A percentile compares a stretch with the other conserved stretches of the same genome.
Evolutionary conservation across 345 rosid genomes (phyloP).

Genomic region (Hibiscus trionum): DNA sequence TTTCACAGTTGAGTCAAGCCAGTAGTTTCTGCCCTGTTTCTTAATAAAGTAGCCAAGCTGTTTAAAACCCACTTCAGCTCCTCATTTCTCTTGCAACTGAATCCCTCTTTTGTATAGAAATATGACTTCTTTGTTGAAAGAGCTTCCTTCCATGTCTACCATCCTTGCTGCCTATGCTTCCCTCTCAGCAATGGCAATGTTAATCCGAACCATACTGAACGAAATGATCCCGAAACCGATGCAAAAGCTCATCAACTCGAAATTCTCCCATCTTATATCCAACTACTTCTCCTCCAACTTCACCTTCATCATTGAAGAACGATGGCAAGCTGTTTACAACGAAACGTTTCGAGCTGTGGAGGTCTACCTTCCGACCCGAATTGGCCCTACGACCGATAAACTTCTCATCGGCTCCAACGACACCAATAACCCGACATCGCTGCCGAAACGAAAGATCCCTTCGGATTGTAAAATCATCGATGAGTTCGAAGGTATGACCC

Average conservation of each 20-base stretch:
- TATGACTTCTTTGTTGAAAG: conserved; percentile 16
- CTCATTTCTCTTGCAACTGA: not conserved
- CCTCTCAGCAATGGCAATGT: conserved; percentile 21
- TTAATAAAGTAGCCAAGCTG: not conserved
- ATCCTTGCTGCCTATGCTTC: conserved; percentile 25
- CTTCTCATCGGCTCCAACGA: no score
- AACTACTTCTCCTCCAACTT: conserved; percentile 18
- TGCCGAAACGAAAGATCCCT: conserved; percentile 20
- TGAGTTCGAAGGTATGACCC: conserved; percentile 10
- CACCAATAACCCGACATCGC: not conserved
- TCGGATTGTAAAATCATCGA: conserved; percentile 14
- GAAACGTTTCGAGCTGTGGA: conserved; percentile 25
- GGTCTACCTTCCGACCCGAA: conserved; percentile 23
- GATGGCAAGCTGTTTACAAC: conserved; percentile 28
- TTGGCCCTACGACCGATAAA: not conserved
- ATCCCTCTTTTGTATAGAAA: not conserved
- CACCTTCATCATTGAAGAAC: conserved; percentile 28
- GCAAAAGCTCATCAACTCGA: conserved; percentile 17
- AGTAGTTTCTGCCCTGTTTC: not conserved
- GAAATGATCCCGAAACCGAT: conserved; percentile 22
- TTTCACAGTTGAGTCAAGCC: not conserved
- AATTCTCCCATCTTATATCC: not conserved
- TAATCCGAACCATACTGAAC: conserved; percentile 24
- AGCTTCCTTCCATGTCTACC: conserved; percentile 22
- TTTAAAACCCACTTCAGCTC: not conserved